A percentile compares a stretch with the other conserved stretches of the same genome.
phyloP scores from a whole-genome alignment of 352 stramenopile species.

The Phytophthora multivora region DNA sequence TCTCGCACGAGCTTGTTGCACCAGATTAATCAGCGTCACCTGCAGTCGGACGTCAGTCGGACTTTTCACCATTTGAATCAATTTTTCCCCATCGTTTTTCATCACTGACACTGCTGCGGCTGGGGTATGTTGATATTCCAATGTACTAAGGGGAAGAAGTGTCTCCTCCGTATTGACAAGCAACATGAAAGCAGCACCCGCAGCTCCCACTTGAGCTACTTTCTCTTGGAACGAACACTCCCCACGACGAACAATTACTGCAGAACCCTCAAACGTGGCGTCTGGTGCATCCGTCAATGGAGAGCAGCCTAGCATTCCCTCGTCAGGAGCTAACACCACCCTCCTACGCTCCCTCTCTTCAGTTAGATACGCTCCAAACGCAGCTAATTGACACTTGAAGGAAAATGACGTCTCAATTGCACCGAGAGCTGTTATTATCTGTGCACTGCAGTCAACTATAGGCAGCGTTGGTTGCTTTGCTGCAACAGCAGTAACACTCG shows the following conservation, averaged over 20 bases:
- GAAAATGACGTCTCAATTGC: background rate
- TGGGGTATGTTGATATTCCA: slow-evolving; percentile 21
- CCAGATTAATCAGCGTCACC: background rate
- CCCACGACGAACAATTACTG: slow-evolving; percentile 42
- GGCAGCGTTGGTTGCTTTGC: slow-evolving; percentile 19
- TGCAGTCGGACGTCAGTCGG: background rate
- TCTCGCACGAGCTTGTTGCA: slow-evolving; percentile 34
- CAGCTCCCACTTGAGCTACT: slow-evolving; percentile 24
- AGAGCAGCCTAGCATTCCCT: slow-evolving; percentile 30
- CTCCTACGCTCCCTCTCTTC: background rate
- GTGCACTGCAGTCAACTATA: slow-evolving; percentile 13
- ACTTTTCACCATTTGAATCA: slow-evolving; percentile 21
- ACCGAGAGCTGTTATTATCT: background rate
- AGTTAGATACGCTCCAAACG: slow-evolving; percentile 36
- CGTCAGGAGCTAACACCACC: slow-evolving; percentile 22
- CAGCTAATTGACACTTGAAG: slow-evolving; percentile 39
- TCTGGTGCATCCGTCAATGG: background rate
- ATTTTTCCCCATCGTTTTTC: slow-evolving; percentile 28
- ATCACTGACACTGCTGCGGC: slow-evolving; percentile 34
- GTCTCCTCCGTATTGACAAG: slow-evolving; percentile 46
- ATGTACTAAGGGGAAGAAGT: slow-evolving; percentile 29
- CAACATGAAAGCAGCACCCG: slow-evolving; percentile 33
- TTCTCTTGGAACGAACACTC: slow-evolving; percentile 51
- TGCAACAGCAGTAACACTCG: background rate
- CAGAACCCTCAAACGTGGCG: slow-evolving; percentile 3